These are phyloP conservation scores for Peronospora tabacina DNA, from an alignment of 352 stramenopile genomes.

Conservation along the genomic window DNA sequence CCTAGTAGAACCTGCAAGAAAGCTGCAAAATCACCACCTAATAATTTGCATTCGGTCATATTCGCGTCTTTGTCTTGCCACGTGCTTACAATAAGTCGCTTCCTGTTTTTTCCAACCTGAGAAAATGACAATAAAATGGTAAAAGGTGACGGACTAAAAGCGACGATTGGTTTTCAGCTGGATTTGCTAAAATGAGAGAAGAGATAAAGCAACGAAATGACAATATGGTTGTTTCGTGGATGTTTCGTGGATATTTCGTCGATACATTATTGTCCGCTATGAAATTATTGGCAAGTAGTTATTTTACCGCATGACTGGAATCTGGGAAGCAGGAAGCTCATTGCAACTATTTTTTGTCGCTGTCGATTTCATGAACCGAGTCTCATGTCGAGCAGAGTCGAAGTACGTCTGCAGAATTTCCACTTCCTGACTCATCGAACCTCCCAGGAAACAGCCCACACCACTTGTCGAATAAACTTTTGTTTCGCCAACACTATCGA, in stretches of 20 bases:
- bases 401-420: slow-evolving; percentile 79
- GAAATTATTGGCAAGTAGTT: too few relatives aligned
- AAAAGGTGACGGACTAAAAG: too few relatives aligned
- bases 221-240: not conserved
- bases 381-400: slow-evolving; percentile 26
- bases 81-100: not conserved
- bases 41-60: slow-evolving; percentile 62
- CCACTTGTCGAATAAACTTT: slow-evolving; percentile 32
- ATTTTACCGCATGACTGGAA: slow-evolving; percentile 24
- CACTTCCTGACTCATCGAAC: slow-evolving; percentile 61
- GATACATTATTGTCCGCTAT: too few relatives aligned
- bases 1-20: slow-evolving; percentile 71
- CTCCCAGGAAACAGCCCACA: slow-evolving; percentile 38
- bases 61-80: not conserved
- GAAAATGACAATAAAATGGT: not conserved
- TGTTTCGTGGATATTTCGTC: too few relatives aligned
- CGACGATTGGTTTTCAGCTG: too few relatives aligned
- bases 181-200: not conserved
- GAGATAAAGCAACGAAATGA: not conserved
- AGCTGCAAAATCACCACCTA: slow-evolving; percentile 69
- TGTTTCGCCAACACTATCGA: slow-evolving; percentile 3
- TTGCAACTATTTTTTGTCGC: slow-evolving; percentile 14
- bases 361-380: slow-evolving; percentile 1
- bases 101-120: not conserved
- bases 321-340: slow-evolving; percentile 11